These are phyloP conservation scores for Phlebopus sp. DNA, from an alignment of 1,284 basidiomycete genomes.

Conservation along the genomic window DNA sequence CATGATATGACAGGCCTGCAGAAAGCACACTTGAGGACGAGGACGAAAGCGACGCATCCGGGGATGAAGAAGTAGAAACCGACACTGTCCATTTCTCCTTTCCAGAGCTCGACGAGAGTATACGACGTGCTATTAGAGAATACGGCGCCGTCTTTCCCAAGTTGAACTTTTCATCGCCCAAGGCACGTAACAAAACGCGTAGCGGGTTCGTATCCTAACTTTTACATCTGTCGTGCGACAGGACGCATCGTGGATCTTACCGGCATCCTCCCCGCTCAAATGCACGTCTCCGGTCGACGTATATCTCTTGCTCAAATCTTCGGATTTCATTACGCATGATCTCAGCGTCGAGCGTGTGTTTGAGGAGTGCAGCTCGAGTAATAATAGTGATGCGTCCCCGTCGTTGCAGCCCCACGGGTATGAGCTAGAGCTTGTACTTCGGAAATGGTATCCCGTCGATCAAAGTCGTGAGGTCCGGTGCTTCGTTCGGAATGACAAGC, in stretches of 20 bases:
- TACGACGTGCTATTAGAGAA: slow-evolving; percentile 62
- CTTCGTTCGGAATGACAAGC: slow-evolving; percentile 70
- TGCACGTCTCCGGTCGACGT: slow-evolving; percentile 88
- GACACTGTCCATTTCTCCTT: slow-evolving; percentile 52
- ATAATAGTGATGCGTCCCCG: no score
- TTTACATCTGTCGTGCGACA: slow-evolving; percentile 29
- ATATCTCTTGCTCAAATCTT: slow-evolving; percentile 90
- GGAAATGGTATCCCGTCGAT: slow-evolving; percentile 89
- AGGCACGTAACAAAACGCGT: slow-evolving; percentile 51
- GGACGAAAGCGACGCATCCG: slow-evolving; percentile 32
- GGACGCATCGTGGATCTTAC: slow-evolving; percentile 93
- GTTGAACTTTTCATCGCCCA: slow-evolving; percentile 89
- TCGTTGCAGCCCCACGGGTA: slow-evolving; percentile 32
- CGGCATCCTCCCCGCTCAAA: slow-evolving; percentile 81
- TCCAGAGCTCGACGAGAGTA: slow-evolving; percentile 74
- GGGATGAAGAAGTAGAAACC: slow-evolving; percentile 35
- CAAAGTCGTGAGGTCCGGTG: slow-evolving; percentile 83
- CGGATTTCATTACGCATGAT: slow-evolving; percentile 87
- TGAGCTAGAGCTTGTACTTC: slow-evolving; percentile 82
- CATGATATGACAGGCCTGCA: slow-evolving; percentile 39
- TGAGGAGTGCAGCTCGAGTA: slow-evolving; percentile 46
- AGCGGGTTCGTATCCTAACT: neutral
- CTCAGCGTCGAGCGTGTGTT: slow-evolving; percentile 61
- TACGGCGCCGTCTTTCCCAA: slow-evolving; percentile 94
- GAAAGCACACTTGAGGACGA: slow-evolving; percentile 52